Base-by-base conservation (phyloP, 805 yeast genomes). In the Starmerella bombicola region DNA sequence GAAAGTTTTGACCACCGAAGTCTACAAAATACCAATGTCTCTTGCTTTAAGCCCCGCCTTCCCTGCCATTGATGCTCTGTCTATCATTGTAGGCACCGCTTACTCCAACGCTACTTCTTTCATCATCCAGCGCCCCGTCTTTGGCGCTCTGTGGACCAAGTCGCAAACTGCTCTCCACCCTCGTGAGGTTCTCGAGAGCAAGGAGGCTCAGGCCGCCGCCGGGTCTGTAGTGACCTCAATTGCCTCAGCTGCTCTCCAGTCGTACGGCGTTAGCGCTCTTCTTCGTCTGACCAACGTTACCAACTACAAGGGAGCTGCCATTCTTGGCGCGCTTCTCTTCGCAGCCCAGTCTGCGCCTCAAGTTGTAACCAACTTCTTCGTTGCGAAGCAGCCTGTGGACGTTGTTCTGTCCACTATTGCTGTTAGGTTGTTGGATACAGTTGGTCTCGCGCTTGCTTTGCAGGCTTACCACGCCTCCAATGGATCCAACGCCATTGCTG, bases 191-290 rank as follows among this genome's bases (percentile, higher is more conserved):
- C 33, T 55, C 35, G 53, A 60, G 57, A 48, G 59, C 41, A 45
- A 54, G 45, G 67, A 64, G 53, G 62, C 63, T 24, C 55, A 61
- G 35, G 50, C 61, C 20, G 66, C 66, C 20, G 53, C 55, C 16
- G 53, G 59, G 20, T 49, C 59, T 31, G 55, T 55, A 51, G 56
- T 56, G 19, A 46, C 65, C 26, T 57, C 66, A 16, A 33, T 61
- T 30, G 54, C 53, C 21, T 49, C 61, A 21, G 54, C 67, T n/a
- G 60, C 56, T 8, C 50, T 60, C 23, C 67, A 63, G 56, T 52
- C 68, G 9, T 64, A 65, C 48, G 67, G 64, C n/a, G 57, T 62
- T 35, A 54, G 63, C 23, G 65, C 63, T 10, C 49, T 64, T 33
- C 53, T 64, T 35, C 57, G 60, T 49, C 53, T 62, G 32, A 57